These are phyloP conservation scores for Trichoderma asperelloides DNA, from an alignment of 495 filamentous ascomycete species.

Conservation along the genomic window DNA sequence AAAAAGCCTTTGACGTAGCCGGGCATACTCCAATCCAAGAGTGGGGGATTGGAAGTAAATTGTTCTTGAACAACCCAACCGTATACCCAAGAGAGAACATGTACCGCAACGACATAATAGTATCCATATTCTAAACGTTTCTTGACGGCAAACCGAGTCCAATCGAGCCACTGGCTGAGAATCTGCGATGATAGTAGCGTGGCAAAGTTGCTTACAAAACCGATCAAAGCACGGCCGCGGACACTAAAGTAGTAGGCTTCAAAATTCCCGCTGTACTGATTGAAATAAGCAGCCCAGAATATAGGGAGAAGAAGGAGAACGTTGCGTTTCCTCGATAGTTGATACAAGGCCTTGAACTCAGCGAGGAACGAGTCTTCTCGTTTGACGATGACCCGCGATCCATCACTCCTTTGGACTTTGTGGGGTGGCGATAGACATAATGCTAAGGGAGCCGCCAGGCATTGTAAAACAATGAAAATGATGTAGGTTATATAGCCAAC, in stretches of 20 bases:
- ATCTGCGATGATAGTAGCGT: conserved; percentile 25
- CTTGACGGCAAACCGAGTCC: conserved; percentile 26
- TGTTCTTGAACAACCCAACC: conserved; percentile 42
- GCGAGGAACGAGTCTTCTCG: conserved; percentile 29
- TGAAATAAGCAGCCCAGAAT: conserved; percentile 40
- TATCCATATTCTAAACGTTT: conserved; percentile 33
- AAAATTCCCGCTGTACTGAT: conserved; percentile 43
- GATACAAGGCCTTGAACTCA: conserved; percentile 33
- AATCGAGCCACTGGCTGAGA: conserved; percentile 37
- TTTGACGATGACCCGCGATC: conserved; percentile 28
- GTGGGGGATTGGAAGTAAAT: conserved; percentile 33
- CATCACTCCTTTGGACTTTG: conserved; percentile 38
- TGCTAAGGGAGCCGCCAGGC: conserved; percentile 36
- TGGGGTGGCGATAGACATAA: conserved; percentile 38
- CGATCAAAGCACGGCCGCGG: conserved; percentile 35
- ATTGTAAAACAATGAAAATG: conserved; percentile 39
- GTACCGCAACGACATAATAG: conserved; percentile 33
- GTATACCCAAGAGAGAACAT: conserved; percentile 38
- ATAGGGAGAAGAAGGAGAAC: conserved; percentile 40
- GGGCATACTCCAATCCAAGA: conserved; percentile 33
- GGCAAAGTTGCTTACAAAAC: conserved; percentile 31
- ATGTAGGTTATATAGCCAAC: conserved; percentile 41
- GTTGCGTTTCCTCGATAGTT: conserved; percentile 27
- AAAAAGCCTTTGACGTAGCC: conserved; percentile 39
- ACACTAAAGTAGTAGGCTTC: conserved; percentile 45